Evolutionary conservation across 148 eudicot genomes (phyloP), one percentile per base, ranked within the genome.

Genomic region (Fagopyrum homotropicum): DNA sequence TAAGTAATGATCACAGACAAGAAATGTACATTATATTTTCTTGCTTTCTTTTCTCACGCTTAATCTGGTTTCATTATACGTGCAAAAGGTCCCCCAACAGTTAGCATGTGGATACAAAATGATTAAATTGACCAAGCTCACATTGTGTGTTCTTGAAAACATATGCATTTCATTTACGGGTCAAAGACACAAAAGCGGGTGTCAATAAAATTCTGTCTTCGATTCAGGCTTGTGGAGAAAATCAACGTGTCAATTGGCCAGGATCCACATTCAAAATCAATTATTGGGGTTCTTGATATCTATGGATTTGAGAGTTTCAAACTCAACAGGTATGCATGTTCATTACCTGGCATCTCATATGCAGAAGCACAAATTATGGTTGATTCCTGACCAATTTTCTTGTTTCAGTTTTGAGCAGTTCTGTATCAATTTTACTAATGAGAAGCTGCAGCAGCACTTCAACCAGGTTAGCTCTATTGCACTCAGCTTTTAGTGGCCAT

Each of bases 301-400:
- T 94, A 91, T 80, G 98, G 98, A 73, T 94, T 94, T 50, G 97
- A 91, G 86, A 90, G 96, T 87, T 94, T 94, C 93, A 91, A 90
- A 93, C 87, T 91, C 85, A 91, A 91, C 97, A 91, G 98, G 98
- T 94, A 52, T 12, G 16, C 14, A 9, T 14, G n/a, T 52, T 4
- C 17, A 12, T 52, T 52, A 14, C 4, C 17, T 2, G 14, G 6
- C 17, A 52, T 52, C 16, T 14, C 14, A 52, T 52, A 52, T 12
- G 56, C n/a, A 52, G 16, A 52, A 14, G 0, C 56, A 52, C 4
- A 14, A 52, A n/a, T n/a, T 52, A 52, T 52, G n/a, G 17, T 52
- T 52, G 16, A 14, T 52, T 52, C n/a, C 4, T 1, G n/a, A 15
- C 56, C 17, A 52, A 52, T 12, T 14, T 52, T 52, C 56, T 12